Percentiles rank a stretch among this genome's conserved stretches.
Conservation (phyloP, 148 eudicot genomes). For the Nepenthes gracilis region DNA sequence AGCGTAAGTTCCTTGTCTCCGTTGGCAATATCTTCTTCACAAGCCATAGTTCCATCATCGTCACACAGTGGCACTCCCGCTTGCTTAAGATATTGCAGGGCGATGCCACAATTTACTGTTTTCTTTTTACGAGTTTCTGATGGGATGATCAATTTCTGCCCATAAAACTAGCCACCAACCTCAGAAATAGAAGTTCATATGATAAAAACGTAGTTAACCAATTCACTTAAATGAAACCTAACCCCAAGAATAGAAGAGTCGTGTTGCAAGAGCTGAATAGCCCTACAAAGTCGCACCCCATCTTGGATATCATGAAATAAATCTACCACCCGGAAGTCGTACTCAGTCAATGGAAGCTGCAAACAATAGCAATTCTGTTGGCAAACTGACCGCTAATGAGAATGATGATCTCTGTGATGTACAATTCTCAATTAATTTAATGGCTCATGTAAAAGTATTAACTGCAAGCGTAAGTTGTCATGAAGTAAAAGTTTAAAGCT, state of each 20-base stretch:
- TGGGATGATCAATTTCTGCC: conserved; percentile 80
- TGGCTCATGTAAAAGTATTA: neutral
- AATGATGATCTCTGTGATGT: neutral
- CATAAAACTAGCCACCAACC: conserved; percentile 3
- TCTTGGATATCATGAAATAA: conserved; percentile 75
- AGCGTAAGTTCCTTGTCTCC: conserved; percentile 85
- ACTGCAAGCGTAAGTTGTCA: neutral
- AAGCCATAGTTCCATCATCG: conserved; percentile 58
- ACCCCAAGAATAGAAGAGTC: conserved; percentile 76
- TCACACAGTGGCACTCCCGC: conserved; percentile 58
- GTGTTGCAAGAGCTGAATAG: conserved; percentile 67
- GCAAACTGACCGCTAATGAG: conserved; percentile 2
- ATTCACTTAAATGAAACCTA: conserved; percentile 9
- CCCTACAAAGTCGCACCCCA: conserved; percentile 85
- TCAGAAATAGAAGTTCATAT: neutral
- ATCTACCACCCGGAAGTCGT: conserved; percentile 59
- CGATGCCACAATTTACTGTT: conserved; percentile 59
- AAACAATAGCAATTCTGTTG: conserved; percentile 8
- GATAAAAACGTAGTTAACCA: neutral
- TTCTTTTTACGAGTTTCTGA: conserved; percentile 73
- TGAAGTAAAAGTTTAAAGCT: conserved; percentile 1
- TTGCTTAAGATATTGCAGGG: conserved; percentile 57
- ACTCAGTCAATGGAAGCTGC: conserved; percentile 76
- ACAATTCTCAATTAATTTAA: neutral
- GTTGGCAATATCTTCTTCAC: conserved; percentile 59